These are phyloP conservation scores for Chalciporus chontae DNA, from an alignment of 768 basidiomycete genomes.

Conservation along the genomic window DNA sequence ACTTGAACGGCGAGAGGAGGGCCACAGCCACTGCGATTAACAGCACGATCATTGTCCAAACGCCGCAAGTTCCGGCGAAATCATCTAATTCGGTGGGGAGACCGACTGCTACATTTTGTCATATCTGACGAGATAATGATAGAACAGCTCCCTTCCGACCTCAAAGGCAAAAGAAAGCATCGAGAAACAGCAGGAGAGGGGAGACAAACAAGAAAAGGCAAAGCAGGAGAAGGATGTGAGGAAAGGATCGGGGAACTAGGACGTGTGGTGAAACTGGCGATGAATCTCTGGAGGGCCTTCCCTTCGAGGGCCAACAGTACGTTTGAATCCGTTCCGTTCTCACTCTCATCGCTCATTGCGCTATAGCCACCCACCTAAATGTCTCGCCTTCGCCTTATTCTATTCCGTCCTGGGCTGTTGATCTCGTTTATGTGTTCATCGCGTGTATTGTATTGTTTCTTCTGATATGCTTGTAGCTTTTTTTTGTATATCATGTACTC, in stretches of 20 bases:
- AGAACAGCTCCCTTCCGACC: slow-evolving; percentile 4
- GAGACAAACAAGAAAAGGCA: not conserved
- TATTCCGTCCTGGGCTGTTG: not conserved
- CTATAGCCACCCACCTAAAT: slow-evolving; percentile 2
- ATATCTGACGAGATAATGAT: not conserved
- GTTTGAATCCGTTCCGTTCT: not conserved
- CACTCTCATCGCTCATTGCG: not conserved
- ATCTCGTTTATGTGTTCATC: slow-evolving; percentile 10
- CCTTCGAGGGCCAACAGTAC: not conserved
- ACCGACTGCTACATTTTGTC: not conserved
- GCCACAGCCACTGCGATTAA: not conserved
- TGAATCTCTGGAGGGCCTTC: not conserved
- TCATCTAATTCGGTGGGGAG: slow-evolving; percentile 8
- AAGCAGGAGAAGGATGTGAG: not conserved
- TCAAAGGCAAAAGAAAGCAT: not conserved
- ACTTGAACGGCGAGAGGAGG: not conserved
- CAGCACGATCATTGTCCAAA: slow-evolving; percentile 2
- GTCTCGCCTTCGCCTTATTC: not conserved
- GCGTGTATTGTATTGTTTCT: slow-evolving; percentile 1
- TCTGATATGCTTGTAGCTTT: not conserved
- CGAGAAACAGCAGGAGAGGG: not conserved
- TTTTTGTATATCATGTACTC: not conserved
- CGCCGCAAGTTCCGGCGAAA: slow-evolving; percentile 13
- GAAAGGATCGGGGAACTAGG: not conserved
- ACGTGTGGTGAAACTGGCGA: not conserved